Base-by-base conservation (phyloP, 805 yeast species). In the Clavispora fructus region DNA sequence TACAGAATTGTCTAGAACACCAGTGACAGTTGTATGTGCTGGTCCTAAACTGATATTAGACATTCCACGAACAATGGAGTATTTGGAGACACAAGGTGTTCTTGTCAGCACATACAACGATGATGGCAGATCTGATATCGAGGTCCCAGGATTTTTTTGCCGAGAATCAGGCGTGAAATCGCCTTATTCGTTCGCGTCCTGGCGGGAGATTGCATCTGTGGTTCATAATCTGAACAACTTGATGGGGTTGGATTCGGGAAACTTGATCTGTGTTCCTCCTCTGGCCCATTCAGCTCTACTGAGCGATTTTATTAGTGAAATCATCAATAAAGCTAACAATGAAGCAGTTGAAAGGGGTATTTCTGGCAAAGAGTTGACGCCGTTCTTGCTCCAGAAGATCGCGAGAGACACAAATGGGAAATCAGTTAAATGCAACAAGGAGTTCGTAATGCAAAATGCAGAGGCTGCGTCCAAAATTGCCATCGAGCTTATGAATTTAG, bases 1-100 rank as follows among this genome's bases (percentile, higher is more conserved):
- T 51, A 91, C 88, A 42, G 97, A 89, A 59, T 70, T 90, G 44
- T 84, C 90, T 1, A 73, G 82, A 46, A 90, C 96, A 0, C 87
- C 91, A 0, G 89, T 89, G 1, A 82, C 89, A 0, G 96, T 89
- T n/a, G 91, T 89, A 9, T 89, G 96, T 61, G 83, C 95, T 7
- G 97, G 97, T 0, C 96, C 96, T 1, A 89, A 89, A 61, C 81
- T 90, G 33, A 88, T 89, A 43, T 68, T 89, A 46, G 97, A 89
- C 57, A 83, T 90, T 45, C 80, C 76, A 9, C 73, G 85, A 51
- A 90, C 97, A 0, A 73, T 88, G 75, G 97, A 89, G 62, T 87
- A 83, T 58, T 69, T 89, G 44, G 97, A 89, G 62, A 89, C 97
- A 0, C 90, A 88, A 64, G 97, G 97, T 12, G 95, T 89, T 0